These are phyloP conservation scores for Salvia hispanica DNA, from an alignment of 257 asterid genomes.

Conservation along the genomic window DNA sequence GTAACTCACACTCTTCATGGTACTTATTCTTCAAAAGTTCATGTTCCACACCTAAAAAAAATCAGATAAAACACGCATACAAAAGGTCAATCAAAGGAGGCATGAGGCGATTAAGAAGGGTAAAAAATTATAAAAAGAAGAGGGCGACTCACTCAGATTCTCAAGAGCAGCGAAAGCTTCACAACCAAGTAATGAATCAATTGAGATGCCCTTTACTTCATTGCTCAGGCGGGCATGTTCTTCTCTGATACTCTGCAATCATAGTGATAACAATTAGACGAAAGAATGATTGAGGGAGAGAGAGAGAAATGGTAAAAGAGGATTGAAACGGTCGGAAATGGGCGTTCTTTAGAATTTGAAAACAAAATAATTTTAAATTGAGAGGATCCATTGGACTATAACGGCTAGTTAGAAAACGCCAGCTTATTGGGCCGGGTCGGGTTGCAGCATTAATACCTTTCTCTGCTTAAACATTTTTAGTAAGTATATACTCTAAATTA, in stretches of 20 bases:
- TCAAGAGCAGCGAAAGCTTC: slow-evolving; percentile 58
- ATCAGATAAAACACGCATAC: slow-evolving; percentile 19
- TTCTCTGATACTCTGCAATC: slow-evolving; percentile 44
- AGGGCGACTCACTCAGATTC: slow-evolving; percentile 60
- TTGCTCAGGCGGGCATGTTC: slow-evolving; percentile 53
- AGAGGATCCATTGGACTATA: slow-evolving; percentile 36
- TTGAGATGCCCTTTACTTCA: slow-evolving; percentile 65
- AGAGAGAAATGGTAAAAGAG: slow-evolving; percentile 13
- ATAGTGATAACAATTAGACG: slow-evolving; percentile 10
- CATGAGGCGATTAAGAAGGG: slow-evolving; percentile 15
- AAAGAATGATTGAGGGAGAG: slow-evolving; percentile 22
- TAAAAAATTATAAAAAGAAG: no score
- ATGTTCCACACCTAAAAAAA: slow-evolving; percentile 56
- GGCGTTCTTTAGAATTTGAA: slow-evolving; percentile 27
- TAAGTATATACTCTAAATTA: no score
- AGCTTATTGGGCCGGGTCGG: slow-evolving; percentile 19
- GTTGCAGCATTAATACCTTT: not conserved
- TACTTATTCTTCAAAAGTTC: slow-evolving; percentile 59
- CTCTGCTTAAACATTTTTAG: not conserved
- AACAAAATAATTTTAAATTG: slow-evolving; percentile 38
- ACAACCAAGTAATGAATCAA: slow-evolving; percentile 58
- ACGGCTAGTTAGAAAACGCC: slow-evolving; percentile 41
- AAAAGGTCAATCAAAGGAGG: slow-evolving; percentile 16
- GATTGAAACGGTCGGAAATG: slow-evolving; percentile 40
- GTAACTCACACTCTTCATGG: slow-evolving; percentile 53